A percentile compares a stretch with the other conserved stretches of the same genome.
These are phyloP conservation scores for Tuber calosporum DNA, from an alignment of 495 filamentous ascomycete genomes.

Conservation along the genomic window DNA sequence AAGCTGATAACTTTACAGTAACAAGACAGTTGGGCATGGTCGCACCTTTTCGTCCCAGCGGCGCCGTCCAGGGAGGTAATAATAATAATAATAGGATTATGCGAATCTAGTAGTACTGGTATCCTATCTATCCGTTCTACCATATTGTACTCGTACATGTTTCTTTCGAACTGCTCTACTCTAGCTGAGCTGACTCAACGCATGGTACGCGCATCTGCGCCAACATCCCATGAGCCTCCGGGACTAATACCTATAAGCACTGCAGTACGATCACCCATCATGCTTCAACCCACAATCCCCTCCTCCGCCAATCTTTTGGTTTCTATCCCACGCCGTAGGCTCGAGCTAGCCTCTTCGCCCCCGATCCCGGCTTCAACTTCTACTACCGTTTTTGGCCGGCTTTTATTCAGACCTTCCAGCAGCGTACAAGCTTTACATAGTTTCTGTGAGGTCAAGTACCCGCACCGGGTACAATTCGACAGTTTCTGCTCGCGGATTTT, in stretches of 20 bases:
- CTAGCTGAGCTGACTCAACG: not conserved
- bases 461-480: constrained; percentile 76
- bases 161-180: not conserved
- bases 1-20: too few relatives aligned
- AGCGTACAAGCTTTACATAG: constrained; percentile 91
- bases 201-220: not conserved
- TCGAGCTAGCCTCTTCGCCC: not conserved
- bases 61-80: too few relatives aligned
- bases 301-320: not conserved
- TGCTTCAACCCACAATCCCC: not conserved
- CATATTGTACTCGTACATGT: not conserved
- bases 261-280: not conserved
- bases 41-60: too few relatives aligned
- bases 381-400: constrained; percentile 69
- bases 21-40: too few relatives aligned
- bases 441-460: constrained; percentile 91
- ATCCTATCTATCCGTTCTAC: not conserved
- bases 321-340: not conserved
- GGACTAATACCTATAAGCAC: not conserved
- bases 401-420: constrained; percentile 87
- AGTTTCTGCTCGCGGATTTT: constrained; percentile 55
- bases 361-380: constrained; percentile 47
- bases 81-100: not conserved
- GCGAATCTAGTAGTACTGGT: not conserved
- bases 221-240: not conserved